Conservation (phyloP, 345 rosid genomes). For the Excoecaria agallocha region DNA sequence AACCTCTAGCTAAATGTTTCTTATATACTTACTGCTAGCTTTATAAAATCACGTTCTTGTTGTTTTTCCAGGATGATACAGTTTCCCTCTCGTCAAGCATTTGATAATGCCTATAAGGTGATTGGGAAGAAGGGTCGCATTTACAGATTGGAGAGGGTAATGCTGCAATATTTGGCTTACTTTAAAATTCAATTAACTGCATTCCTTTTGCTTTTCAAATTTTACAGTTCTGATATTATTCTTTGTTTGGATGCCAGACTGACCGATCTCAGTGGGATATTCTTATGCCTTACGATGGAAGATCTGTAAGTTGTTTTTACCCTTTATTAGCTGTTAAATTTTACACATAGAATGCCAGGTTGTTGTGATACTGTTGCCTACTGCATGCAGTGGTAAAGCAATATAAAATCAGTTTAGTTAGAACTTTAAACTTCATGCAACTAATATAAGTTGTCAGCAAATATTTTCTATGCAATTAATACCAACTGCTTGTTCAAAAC, state of each 20-base stretch:
- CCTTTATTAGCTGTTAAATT: not conserved
- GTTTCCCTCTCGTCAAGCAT: constrained; percentile 44
- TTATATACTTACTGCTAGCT: too few species aligned
- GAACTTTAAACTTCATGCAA: not conserved
- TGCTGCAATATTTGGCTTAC: not conserved
- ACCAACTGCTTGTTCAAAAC: not conserved
- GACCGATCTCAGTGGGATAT: constrained; percentile 50
- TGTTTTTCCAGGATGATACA: constrained; percentile 51
- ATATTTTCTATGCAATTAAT: not conserved
- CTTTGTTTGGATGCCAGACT: constrained; percentile 37
- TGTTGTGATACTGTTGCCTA: not conserved
- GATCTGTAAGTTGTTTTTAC: constrained; percentile 48
- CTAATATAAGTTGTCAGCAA: not conserved
- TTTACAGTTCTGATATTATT: not conserved
- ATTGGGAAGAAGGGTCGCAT: constrained; percentile 49
- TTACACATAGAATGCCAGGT: not conserved
- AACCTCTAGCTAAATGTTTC: too few species aligned
- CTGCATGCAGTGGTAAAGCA: not conserved
- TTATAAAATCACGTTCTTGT: not conserved
- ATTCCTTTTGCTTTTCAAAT: not conserved
- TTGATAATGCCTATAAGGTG: constrained; percentile 37
- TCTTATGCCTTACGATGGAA: constrained; percentile 51
- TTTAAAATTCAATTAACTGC: not conserved
- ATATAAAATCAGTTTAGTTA: not conserved
- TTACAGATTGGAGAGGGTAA: constrained; percentile 61